Evolutionary conservation across 495 filamentous ascomycete species (phyloP), one percentile per base, ranked within the genome.

Genomic region (Thozetella sp.): DNA sequence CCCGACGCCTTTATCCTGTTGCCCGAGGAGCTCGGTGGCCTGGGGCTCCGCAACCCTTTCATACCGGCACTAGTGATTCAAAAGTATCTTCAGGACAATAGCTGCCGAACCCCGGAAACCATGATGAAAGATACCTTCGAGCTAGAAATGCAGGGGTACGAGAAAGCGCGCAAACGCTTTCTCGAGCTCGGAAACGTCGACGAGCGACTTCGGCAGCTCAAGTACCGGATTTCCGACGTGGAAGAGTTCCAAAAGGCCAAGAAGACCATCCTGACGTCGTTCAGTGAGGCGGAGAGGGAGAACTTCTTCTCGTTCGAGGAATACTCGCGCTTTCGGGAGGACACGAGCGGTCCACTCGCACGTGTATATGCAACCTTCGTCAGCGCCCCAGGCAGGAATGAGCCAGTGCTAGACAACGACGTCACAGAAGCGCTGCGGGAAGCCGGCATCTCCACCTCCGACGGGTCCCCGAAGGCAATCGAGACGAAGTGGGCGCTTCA

Each of bases 1-100:
- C 87, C 88, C 0, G 83, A 88, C 54, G 86, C 83, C 2, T 88
- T 88, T 69, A 82, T 90, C 71, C 89, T 84, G 63, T 68, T 83
- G 57, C 82, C 81, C 0, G 73, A 80, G 37, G 63, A 77, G 48
- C 70, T 86, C 1, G 84, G 85, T 19, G 84, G 84, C 1, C 76
- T 88, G 1, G 83, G 78, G 0, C 68, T 88, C 2, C 71, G 75
- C 20, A 86, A 83, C 60, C 85, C 85, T 9, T 82, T 86, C 62
- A 72, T 86, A 27, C 60, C 71, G 20, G 30, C 72, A 24, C 63
- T 68, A 55, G 64, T 78, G 22, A 65, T 81, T 15, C 67, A 76
- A 51, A 63, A 77, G 25, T 59, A 64, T 4, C 56, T 74, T n/a
- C 57, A 34, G 12, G 43, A 64, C 17, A 6, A 17, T 9, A 9